Conservation (phyloP, 768 basidiomycete genomes). For the Macrolepiota fuliginosa region DNA sequence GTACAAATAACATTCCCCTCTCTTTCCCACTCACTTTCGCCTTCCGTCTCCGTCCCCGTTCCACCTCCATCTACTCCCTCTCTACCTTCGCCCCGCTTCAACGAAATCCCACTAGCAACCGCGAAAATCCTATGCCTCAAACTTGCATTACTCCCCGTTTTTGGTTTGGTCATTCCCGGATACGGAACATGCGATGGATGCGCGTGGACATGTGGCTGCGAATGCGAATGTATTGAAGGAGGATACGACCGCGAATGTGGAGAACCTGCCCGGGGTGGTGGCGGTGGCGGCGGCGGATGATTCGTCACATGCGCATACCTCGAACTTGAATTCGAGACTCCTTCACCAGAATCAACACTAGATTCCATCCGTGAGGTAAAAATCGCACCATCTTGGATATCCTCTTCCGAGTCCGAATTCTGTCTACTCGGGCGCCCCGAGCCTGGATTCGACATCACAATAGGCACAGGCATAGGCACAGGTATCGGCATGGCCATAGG, state of each 20-base stretch:
- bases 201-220: not conserved
- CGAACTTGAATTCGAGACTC: too few species aligned
- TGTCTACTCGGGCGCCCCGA: not conserved
- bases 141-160: not conserved
- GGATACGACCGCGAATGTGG: not conserved
- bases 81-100: not conserved
- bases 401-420: not conserved
- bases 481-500: not conserved
- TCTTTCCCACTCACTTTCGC: conserved; percentile 8
- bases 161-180: not conserved
- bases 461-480: not conserved
- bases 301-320: too few species aligned
- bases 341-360: too few species aligned
- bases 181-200: not conserved
- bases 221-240: not conserved
- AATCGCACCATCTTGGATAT: too few species aligned
- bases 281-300: too few species aligned
- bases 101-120: not conserved
- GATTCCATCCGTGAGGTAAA: too few species aligned
- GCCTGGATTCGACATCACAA: not conserved
- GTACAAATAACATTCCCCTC: conserved; percentile 56
- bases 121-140: conserved; percentile 8
- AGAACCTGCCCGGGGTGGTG: not conserved
- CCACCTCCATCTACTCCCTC: not conserved
- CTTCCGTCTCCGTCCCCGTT: not conserved